Evolutionary conservation across 371 early-diverging fungal genomes (phyloP), one percentile per base, ranked within the genome.

Genomic region (Apophysomyces elegans): DNA sequence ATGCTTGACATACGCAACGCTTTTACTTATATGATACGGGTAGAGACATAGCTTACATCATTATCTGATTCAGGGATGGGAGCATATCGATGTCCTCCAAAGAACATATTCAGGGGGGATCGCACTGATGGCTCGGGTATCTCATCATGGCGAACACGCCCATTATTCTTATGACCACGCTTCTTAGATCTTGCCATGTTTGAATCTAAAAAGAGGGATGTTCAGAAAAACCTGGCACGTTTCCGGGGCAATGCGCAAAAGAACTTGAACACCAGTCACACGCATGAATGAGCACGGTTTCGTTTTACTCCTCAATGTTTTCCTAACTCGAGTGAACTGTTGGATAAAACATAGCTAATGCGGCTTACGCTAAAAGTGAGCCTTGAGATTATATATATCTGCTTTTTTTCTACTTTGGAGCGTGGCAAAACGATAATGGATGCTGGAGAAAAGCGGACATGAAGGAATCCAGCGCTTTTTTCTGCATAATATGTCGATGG

Each of bases 101-200:
- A 61, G 18, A 61, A 44, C 44, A 39, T 61, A 36, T 43, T 61
- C 6, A 39, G 61, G 12, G 60, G 60, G 18, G 46, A 35, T 61
- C 61, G 41, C 41, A 38, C 58, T 9, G 38, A 38, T 14, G 58
- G 37, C 13, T 39, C 41, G 37, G 58, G 39, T 37, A 38, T 58
- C 5, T 37, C 41, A 7, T 58, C 38, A 58, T 38, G 59, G 16
- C 38, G 59, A n/a, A 26, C 21, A 39, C 38, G 38, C 11, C 43
- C 59, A 3, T 38, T 59, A 18, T 7, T 59, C 16, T 59, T 59
- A 16, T 36, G 38, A 11, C 43, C 21, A 59, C 59, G 59, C 39
- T 39, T 59, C 39, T 59, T 59, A 11, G 59, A 59, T 59, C 59
- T 36, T n/a, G 41, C 59, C 59, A 59, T 59, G 38, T 26, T 58